Evolutionary conservation across 495 filamentous ascomycete species (phyloP), one percentile per base, ranked within the genome.

Genomic region (Talaromyces thailandensis): DNA sequence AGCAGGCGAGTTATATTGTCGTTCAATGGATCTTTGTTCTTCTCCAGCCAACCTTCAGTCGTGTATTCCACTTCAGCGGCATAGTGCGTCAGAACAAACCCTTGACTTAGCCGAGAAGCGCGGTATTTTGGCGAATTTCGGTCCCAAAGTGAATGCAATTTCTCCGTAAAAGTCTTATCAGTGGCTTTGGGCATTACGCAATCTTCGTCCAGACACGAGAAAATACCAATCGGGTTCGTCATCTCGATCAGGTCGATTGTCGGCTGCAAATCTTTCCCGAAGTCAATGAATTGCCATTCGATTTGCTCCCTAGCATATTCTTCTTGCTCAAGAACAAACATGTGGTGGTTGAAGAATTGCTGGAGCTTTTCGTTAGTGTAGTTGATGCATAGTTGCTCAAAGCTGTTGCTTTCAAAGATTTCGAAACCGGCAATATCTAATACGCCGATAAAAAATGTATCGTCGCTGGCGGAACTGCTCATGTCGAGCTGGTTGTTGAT

Each of bases 261-360:
- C 3, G 95, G 95, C 75, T 99, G 95, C 18, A 99, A 78, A 69
- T 99, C 95, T 63, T 90, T 91, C 40, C 95, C 95, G 70, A 99
- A 99, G 70, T 99, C 95, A 69, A 99, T 98, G 70, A 99, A 99
- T 70, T 97, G 91, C 95, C 95, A 99, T 75, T 99, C 93, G 67
- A 99, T 99, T 71, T 96, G 90, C 70, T 99, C 95, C 56, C 93
- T 77, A 16, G 95, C 93, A 73, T 99, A 99, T 73, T 99, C 95
- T 70, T 99, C 95, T 70, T 99, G 95, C 70, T 99, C 95, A 23
- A 99, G 76, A 23, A 99, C 95, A 71, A 99, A 99, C 95, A 99
- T 99, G 77, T 99, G 95, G 66, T 99, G 95, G 64, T 99, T 99
- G 82, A 99, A 99, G 72, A 98, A 99, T 66, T 99, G 95, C 71